phyloP scores from a whole-genome alignment of 192 early-diverging fungal species.

The Powellomyces hirtus region DNA sequence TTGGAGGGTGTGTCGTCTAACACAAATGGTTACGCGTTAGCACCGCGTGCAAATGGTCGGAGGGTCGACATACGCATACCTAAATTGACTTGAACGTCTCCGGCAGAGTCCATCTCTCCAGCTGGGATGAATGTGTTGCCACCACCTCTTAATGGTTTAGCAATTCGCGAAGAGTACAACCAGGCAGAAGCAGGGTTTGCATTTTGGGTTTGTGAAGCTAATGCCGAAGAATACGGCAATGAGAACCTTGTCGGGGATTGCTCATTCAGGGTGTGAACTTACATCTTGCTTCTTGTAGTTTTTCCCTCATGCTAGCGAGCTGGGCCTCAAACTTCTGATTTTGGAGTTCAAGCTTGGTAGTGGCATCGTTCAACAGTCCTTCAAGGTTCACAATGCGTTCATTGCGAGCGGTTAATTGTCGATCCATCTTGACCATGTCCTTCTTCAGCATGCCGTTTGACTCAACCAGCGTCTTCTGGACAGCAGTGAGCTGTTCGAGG shows the following conservation, averaged over 20 bases:
- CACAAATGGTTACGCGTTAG: background rate
- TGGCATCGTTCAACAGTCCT: slow-evolving; percentile 74
- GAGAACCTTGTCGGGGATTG: background rate
- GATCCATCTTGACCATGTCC: slow-evolving; percentile 82
- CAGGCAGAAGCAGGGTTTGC: slow-evolving; percentile 18
- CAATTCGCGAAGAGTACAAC: slow-evolving; percentile 73
- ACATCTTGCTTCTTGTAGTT: slow-evolving; percentile 79
- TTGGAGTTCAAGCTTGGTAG: slow-evolving; percentile 75
- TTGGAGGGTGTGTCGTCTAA: background rate
- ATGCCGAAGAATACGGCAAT: background rate
- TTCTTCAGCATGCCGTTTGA: slow-evolving; percentile 97
- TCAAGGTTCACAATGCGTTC: slow-evolving; percentile 94
- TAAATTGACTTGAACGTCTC: background rate
- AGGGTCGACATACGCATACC: background rate
- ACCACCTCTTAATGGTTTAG: slow-evolving; percentile 90
- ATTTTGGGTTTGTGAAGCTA: background rate
- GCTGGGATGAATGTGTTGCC: slow-evolving; percentile 40
- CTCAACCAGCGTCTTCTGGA: slow-evolving; percentile 95
- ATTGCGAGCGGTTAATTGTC: slow-evolving; percentile 87
- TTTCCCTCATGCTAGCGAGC: slow-evolving; percentile 70
- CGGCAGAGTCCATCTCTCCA: slow-evolving; percentile 31
- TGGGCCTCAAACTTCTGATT: slow-evolving; percentile 80
- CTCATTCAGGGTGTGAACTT: slow-evolving; percentile 3
- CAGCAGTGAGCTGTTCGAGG: slow-evolving; percentile 91
- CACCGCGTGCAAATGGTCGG: background rate